phyloP scores from a whole-genome alignment of 257 asterid species.

The Gentiana dahurica region DNA sequence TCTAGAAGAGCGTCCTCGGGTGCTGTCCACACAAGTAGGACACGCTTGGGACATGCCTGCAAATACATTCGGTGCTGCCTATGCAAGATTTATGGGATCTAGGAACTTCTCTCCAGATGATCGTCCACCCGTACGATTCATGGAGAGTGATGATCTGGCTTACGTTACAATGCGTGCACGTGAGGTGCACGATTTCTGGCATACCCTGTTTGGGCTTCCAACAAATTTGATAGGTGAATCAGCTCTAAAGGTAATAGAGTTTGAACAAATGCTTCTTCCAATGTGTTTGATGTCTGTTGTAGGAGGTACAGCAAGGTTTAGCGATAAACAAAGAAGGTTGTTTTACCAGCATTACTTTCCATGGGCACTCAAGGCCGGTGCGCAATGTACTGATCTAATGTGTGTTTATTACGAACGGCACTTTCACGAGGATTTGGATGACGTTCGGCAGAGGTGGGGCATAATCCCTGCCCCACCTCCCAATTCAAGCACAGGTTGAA shows the following conservation, averaged over 20 bases:
- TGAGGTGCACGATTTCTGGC: slow-evolving; percentile 97
- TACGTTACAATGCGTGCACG: slow-evolving; percentile 96
- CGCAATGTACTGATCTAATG: slow-evolving; percentile 67
- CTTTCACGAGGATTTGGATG: slow-evolving; percentile 80
- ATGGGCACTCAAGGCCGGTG: slow-evolving; percentile 87
- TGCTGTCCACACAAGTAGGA: slow-evolving; percentile 65
- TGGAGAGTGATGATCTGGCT: slow-evolving; percentile 88
- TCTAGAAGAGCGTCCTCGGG: slow-evolving; percentile 75
- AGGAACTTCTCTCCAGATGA: slow-evolving; percentile 93
- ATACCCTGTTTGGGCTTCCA: slow-evolving; percentile 78
- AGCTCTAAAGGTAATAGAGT: slow-evolving; percentile 80
- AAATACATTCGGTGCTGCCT: slow-evolving; percentile 93
- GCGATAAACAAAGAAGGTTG: slow-evolving; percentile 51
- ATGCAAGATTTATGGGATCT: slow-evolving; percentile 91
- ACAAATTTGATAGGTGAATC: slow-evolving; percentile 93
- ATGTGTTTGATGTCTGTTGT: slow-evolving; percentile 84
- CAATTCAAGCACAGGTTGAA: slow-evolving; percentile 14
- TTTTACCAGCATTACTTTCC: slow-evolving; percentile 92
- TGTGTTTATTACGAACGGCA: slow-evolving; percentile 80
- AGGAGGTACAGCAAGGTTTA: slow-evolving; percentile 86
- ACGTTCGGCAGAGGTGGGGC: slow-evolving; percentile 71
- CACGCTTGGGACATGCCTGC: slow-evolving; percentile 93
- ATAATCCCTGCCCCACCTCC: slow-evolving; percentile 65
- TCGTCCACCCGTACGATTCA: slow-evolving; percentile 91
- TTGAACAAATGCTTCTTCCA: slow-evolving; percentile 92